Conservation (phyloP, 73 alveolate genomes). For the Paramecium sexaurelia region DNA sequence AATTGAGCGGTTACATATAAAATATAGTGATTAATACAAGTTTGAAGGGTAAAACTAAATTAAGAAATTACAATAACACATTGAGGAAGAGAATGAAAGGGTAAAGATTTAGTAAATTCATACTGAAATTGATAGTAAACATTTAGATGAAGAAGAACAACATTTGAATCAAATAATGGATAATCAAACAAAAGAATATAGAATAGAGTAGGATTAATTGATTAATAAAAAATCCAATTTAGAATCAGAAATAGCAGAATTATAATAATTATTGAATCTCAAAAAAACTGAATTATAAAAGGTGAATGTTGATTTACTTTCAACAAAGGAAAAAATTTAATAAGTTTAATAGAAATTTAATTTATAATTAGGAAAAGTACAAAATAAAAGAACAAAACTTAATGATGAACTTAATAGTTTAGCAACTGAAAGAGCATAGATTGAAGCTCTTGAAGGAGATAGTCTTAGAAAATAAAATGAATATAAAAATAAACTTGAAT, state of each 20-base stretch:
- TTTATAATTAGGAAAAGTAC: background rate
- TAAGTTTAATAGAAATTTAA: constrained; percentile 35
- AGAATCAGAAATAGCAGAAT: constrained; percentile 11
- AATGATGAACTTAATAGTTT: constrained; percentile 14
- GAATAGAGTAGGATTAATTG: background rate
- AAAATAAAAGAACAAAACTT: constrained; percentile 12
- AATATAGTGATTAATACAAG: constrained; percentile 24
- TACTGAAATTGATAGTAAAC: constrained; percentile 52
- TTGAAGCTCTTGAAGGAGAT: constrained; percentile 25
- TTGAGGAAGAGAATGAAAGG: constrained; percentile 51
- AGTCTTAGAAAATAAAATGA: background rate
- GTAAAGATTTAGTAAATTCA: constrained; percentile 39
- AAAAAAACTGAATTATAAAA: constrained; percentile 1
- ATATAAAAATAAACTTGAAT: constrained; percentile 8
- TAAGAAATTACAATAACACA: constrained; percentile 23
- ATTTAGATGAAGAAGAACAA: constrained; percentile 56
- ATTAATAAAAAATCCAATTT: background rate
- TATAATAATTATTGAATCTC: background rate
- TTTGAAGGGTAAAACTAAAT: background rate
- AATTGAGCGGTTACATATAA: background rate
- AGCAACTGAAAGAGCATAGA: constrained; percentile 19
- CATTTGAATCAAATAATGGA: constrained; percentile 36
- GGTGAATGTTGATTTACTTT: background rate
- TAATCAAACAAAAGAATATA: constrained; percentile 39
- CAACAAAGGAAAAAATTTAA: background rate